Base-by-base conservation (phyloP, 2,329 filamentous ascomycete species). In the Thermomyces lanuginosus region DNA sequence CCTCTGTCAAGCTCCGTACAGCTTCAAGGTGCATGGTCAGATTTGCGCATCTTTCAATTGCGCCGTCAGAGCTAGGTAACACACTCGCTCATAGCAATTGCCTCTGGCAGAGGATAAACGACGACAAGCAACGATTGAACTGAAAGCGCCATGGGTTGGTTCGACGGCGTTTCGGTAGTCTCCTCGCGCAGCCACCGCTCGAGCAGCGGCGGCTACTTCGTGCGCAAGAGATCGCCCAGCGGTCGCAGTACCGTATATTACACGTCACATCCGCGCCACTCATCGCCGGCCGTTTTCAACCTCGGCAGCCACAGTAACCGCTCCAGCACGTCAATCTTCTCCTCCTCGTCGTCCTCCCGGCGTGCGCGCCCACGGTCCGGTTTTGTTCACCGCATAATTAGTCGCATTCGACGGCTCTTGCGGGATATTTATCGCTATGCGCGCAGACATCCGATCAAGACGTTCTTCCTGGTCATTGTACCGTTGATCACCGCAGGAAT, bases 401-500 rank as follows among this genome's bases (percentile, higher is more conserved):
- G 70, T 51, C 76, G 81, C 43, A 69, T 93, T 34, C 76, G 76
- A 46, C 72, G 76, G 22, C 69, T 92, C 35, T 58, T 92, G 31
- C 76, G 77, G 44, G 75, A 92, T 48, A 71, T 93, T 6, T 63
- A 76, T 49, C 69, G 75, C 49, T 92, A 86, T 56, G 77, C 80
- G 43, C 76, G 80, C 48, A 66, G 72, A 19, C 76, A 93, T 56
- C 86, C 84, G 0, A 58, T 82, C 46, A 91, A 91, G 57, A 79
- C 92, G 24, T 79, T 93, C 60, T 64, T 80, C 61, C 68, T 83
- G 35, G 76, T 92, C 36, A 67, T 93, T 43, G 72, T 93, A 67
- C 86, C 86, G 6, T 64, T 95, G 31, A 60, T 93, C 43, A 83
- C 76, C 1, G 81, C 81, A 27, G 86, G 86, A 16, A 76, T 80